These are phyloP conservation scores for Parasitella parasitica DNA, from an alignment of 371 early-diverging fungal genomes.

Conservation along the genomic window DNA sequence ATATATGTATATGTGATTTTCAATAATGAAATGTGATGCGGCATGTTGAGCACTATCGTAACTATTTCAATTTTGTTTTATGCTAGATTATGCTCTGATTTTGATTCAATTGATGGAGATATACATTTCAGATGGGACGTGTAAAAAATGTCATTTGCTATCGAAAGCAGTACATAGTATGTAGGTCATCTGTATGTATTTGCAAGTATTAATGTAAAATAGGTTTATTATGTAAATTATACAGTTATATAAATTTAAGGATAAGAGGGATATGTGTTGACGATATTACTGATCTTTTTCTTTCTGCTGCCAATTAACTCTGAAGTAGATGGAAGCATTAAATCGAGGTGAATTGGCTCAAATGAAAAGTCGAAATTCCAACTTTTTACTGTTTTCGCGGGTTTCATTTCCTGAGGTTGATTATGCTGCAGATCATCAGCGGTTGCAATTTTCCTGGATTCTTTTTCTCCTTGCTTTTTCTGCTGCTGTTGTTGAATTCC, in stretches of 20 bases:
- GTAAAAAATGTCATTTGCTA: too few relatives aligned
- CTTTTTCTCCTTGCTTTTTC: not conserved
- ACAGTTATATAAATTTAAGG: not conserved
- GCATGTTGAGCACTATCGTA: too few relatives aligned
- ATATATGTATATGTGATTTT: too few relatives aligned
- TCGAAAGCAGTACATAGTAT: too few relatives aligned
- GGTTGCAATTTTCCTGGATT: not conserved
- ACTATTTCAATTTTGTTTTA: too few relatives aligned
- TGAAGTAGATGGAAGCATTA: not conserved
- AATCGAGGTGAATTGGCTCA: slow-evolving; percentile 11
- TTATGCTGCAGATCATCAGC: not conserved
- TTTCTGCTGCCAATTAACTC: not conserved
- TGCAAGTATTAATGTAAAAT: not conserved
- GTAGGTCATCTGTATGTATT: too few relatives aligned
- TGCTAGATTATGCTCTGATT: too few relatives aligned
- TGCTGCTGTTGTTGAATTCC: not conserved
- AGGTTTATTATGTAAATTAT: not conserved
- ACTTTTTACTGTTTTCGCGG: not conserved
- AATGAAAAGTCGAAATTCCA: slow-evolving; percentile 12
- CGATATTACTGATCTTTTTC: not conserved
- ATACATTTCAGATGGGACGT: too few relatives aligned
- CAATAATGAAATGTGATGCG: too few relatives aligned
- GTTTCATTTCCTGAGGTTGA: not conserved
- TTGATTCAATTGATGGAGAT: too few relatives aligned
- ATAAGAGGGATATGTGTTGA: not conserved